Evolutionary conservation across 441 rosid species (phyloP).

Genomic region (Codiaeum variegatum): DNA sequence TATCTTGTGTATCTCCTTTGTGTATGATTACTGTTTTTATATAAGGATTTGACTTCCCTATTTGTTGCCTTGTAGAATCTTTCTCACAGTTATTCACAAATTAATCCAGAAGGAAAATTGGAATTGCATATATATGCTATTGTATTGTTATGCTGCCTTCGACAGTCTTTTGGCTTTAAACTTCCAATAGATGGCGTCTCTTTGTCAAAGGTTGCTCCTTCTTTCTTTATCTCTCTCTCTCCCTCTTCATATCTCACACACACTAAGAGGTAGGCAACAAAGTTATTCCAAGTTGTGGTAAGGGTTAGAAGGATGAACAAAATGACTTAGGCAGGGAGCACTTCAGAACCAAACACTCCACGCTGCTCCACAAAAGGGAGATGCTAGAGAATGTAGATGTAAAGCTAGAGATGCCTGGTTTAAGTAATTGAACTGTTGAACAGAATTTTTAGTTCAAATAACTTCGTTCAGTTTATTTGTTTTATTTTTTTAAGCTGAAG

Average conservation of each 20-base stretch:
- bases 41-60: slow-evolving; percentile 15
- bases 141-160: slow-evolving; percentile 65
- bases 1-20: slow-evolving; percentile 12
- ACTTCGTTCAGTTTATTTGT: neutral
- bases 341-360: neutral
- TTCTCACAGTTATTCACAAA: slow-evolving; percentile 52
- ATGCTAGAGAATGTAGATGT: neutral
- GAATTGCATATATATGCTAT: slow-evolving; percentile 66
- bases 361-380: neutral
- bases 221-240: slow-evolving; percentile 12
- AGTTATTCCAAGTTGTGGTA: neutral
- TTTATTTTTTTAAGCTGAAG: neutral
- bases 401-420: neutral
- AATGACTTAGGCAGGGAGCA: neutral
- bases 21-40: neutral
- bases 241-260: neutral
- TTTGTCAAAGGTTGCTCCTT: slow-evolving; percentile 51
- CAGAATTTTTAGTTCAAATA: neutral
- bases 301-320: neutral
- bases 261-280: neutral
- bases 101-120: slow-evolving; percentile 65
- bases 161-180: slow-evolving; percentile 35
- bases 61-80: slow-evolving; percentile 47
- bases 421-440: neutral
- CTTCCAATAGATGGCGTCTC: slow-evolving; percentile 53